A percentile compares a stretch with the other conserved stretches of the same genome.
phyloP scores from a whole-genome alignment of 164 flowering plant genomes.

The Sedum album region DNA sequence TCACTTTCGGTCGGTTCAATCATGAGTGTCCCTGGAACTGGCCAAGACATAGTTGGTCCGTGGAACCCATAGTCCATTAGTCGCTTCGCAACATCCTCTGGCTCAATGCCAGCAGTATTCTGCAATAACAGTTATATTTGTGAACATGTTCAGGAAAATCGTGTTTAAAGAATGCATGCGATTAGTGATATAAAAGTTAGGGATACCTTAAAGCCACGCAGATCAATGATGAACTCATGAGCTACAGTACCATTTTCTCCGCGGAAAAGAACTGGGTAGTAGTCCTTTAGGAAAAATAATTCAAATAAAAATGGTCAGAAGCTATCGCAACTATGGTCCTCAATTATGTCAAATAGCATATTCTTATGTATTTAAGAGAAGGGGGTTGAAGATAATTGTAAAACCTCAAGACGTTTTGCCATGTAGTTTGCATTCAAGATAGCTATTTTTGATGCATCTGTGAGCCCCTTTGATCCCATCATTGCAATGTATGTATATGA shows the following conservation, averaged over 20 bases:
- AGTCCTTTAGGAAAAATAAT: conserved; percentile 33
- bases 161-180: background rate
- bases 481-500: conserved; percentile 93
- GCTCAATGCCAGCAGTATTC: too few species aligned
- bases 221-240: conserved; percentile 84
- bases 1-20: conserved; percentile 99
- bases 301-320: background rate
- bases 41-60: too few species aligned
- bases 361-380: too few species aligned
- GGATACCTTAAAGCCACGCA: conserved; percentile 92
- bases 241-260: too few species aligned
- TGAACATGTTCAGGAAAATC: background rate
- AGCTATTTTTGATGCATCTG: too few species aligned
- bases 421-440: too few species aligned
- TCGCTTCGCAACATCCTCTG: too few species aligned
- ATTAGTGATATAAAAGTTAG: background rate
- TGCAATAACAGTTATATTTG: background rate
- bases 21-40: conserved; percentile 99
- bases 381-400: conserved; percentile 23
- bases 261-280: conserved; percentile 88
- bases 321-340: too few species aligned
- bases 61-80: too few species aligned
- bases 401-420: too few species aligned
- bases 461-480: too few species aligned
- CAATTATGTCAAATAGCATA: too few species aligned